A percentile compares a stretch with the other conserved stretches of the same genome.
Conservation (phyloP, 192 early-diverging fungal species). For the Podila clonocystis region DNA sequence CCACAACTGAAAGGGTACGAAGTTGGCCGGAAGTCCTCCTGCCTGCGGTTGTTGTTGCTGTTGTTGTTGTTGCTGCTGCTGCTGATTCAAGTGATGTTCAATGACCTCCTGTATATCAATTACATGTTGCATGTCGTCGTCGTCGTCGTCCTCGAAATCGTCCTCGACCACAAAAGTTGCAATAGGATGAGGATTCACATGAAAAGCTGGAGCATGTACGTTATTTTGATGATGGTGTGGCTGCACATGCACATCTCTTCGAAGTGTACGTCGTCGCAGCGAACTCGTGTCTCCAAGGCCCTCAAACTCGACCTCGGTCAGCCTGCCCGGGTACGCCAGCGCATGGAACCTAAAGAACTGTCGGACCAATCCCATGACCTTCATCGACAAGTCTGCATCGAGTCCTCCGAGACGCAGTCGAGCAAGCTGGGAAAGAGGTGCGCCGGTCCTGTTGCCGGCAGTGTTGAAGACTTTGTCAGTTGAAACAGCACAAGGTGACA, state of each 20-base stretch:
- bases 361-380: constrained; percentile 10
- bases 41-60: not conserved
- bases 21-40: not conserved
- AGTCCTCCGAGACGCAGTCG: constrained; percentile 20
- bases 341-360: constrained; percentile 22
- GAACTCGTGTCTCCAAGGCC: constrained; percentile 19
- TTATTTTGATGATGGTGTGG: constrained; percentile 16
- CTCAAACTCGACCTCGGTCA: constrained; percentile 9
- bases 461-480: not conserved
- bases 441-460: constrained; percentile 15
- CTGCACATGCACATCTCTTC: not conserved
- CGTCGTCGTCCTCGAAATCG: constrained; percentile 3
- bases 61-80: not conserved
- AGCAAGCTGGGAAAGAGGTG: constrained; percentile 20
- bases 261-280: constrained; percentile 1
- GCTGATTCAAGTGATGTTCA: not conserved
- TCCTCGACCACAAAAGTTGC: not conserved
- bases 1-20: not conserved
- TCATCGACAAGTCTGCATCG: constrained; percentile 15
- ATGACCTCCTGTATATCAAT: constrained; percentile 1
- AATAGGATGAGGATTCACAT: constrained; percentile 16
- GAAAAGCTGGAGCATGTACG: not conserved
- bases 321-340: constrained; percentile 8
- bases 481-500: too few species aligned
- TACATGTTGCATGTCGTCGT: constrained; percentile 9